Evolutionary conservation across 2,329 filamentous ascomycete genomes (phyloP).

Genomic region (Fusarium beomiforme): DNA sequence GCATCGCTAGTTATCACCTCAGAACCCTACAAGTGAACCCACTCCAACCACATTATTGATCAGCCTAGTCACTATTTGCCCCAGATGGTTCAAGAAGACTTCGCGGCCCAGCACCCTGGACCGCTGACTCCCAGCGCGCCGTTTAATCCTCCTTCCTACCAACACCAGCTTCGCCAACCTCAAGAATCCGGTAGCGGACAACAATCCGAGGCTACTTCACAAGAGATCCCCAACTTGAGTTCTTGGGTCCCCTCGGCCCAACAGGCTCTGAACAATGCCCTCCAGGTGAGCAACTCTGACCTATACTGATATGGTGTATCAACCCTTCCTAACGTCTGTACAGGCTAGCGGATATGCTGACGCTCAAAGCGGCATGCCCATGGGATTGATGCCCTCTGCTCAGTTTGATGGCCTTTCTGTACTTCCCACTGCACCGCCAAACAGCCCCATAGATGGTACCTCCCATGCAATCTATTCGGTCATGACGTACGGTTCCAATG

Average conservation of each 20-base stretch:
- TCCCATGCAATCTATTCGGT: background rate
- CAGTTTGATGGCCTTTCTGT: background rate
- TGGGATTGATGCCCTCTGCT: background rate
- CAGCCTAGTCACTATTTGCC: background rate
- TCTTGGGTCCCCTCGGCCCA: conserved; percentile 42
- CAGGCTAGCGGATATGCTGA: conserved; percentile 23
- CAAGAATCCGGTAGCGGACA: background rate
- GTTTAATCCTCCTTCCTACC: background rate
- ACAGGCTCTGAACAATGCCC: conserved; percentile 35
- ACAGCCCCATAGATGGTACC: conserved; percentile 12
- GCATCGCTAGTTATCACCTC: background rate
- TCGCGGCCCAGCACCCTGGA: background rate
- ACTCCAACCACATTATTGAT: background rate
- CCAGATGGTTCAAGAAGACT: background rate
- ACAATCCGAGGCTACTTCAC: background rate
- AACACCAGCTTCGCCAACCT: background rate
- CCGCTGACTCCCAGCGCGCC: conserved; percentile 20
- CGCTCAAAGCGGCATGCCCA: background rate
- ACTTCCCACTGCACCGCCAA: conserved; percentile 31
- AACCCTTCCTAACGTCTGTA: background rate
- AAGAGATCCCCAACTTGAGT: conserved; percentile 5
- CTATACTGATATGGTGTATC: background rate
- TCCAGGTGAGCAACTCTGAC: conserved; percentile 20
- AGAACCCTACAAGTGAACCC: conserved; percentile 10
- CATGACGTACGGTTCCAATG: background rate